These are phyloP conservation scores for Oehlia diaphana DNA, from an alignment of 192 early-diverging fungal genomes.

Conservation along the genomic window DNA sequence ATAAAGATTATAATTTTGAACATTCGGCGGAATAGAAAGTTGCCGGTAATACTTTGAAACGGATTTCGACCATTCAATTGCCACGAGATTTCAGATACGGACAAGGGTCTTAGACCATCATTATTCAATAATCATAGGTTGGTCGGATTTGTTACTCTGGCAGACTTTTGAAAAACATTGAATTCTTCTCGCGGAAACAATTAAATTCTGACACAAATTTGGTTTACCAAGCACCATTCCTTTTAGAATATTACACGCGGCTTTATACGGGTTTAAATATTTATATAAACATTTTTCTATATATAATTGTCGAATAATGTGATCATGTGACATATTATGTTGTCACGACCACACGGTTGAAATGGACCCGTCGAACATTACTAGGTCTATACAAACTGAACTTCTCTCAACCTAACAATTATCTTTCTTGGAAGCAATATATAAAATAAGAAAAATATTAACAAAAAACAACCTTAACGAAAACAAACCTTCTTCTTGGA, in stretches of 20 bases:
- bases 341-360: neutral
- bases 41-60: neutral
- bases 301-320: neutral
- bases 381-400: neutral
- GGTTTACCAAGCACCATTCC: constrained; percentile 8
- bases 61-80: constrained; percentile 4
- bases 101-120: constrained; percentile 7
- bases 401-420: constrained; percentile 1
- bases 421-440: constrained; percentile 17
- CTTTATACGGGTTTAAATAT: too few species aligned
- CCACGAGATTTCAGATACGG: constrained; percentile 8
- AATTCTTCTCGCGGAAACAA: neutral
- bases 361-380: too few species aligned
- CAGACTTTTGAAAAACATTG: neutral
- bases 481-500: constrained; percentile 32
- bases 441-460: constrained; percentile 12
- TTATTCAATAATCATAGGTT: neutral
- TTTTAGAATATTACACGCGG: neutral
- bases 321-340: neutral
- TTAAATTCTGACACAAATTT: constrained; percentile 2
- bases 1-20: constrained; percentile 20
- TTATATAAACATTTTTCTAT: neutral
- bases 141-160: neutral
- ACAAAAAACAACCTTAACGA: neutral
- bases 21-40: constrained; percentile 19